phyloP scores from a whole-genome alignment of 169 alveolate species.

The Cryptosporidium baileyi region DNA sequence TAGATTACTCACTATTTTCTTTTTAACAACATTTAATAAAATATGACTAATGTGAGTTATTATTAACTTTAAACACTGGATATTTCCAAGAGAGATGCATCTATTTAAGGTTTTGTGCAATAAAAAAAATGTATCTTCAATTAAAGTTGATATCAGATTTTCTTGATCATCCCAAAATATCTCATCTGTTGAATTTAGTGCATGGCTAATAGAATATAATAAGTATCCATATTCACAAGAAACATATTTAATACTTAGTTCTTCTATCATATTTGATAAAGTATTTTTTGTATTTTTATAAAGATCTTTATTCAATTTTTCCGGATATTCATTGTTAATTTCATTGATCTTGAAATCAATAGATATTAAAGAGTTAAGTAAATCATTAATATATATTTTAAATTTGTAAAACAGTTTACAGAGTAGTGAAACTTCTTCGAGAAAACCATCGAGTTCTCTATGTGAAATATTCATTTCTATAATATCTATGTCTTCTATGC shows the following conservation, averaged over 20 bases:
- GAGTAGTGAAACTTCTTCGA: conserved; percentile 35
- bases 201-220: conserved; percentile 40
- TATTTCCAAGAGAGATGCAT: conserved; percentile 46
- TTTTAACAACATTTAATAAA: conserved; percentile 19
- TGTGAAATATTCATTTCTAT: conserved; percentile 41
- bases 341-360: not conserved
- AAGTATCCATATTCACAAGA: conserved; percentile 61
- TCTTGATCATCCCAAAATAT: conserved; percentile 55
- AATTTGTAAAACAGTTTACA: conserved; percentile 33
- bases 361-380: conserved; percentile 14
- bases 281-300: not conserved
- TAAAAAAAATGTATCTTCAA: conserved; percentile 45
- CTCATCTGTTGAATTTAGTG: conserved; percentile 44
- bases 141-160: conserved; percentile 42
- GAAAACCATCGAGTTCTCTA: conserved; percentile 49
- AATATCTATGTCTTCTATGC: not conserved
- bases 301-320: not conserved
- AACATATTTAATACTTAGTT: conserved; percentile 45
- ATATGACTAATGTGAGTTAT: conserved; percentile 35
- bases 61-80: conserved; percentile 6
- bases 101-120: conserved; percentile 50
- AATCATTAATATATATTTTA: conserved; percentile 33
- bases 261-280: not conserved
- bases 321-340: not conserved
- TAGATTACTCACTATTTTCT: conserved; percentile 18